Evolutionary conservation across 805 yeast genomes (phyloP).

Genomic region (Kurtzmaniella fragi): DNA sequence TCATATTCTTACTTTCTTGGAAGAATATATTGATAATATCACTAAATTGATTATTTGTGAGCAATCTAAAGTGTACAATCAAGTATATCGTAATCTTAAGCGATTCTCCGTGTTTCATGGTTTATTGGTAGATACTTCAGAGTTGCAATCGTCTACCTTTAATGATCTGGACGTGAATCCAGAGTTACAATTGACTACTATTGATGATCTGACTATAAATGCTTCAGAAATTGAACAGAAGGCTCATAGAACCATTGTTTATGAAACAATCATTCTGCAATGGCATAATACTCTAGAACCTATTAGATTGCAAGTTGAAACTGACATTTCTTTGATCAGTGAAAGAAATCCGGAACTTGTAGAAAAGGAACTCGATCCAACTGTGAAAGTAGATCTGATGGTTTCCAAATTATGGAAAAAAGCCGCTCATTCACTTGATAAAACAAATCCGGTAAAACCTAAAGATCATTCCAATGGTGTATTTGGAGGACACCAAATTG

Average conservation of each 20-base stretch:
- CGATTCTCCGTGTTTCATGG: constrained; percentile 21
- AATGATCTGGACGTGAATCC: neutral
- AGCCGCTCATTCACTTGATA: constrained; percentile 16
- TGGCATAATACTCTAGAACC: constrained; percentile 37
- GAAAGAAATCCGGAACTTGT: constrained; percentile 33
- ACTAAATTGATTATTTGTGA: constrained; percentile 34
- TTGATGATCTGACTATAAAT: constrained; percentile 9
- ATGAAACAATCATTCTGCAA: constrained; percentile 28
- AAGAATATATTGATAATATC: constrained; percentile 45
- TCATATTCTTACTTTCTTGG: constrained; percentile 38
- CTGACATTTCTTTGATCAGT: constrained; percentile 23
- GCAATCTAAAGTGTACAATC: constrained; percentile 28
- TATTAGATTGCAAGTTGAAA: constrained; percentile 33
- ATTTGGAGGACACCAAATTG: constrained; percentile 23
- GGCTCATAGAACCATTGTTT: constrained; percentile 7
- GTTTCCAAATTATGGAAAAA: constrained; percentile 25
- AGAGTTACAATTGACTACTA: constrained; percentile 28
- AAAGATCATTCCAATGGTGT: constrained; percentile 26
- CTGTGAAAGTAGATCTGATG: constrained; percentile 17
- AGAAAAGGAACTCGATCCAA: constrained; percentile 30
- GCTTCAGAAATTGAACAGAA: too few relatives aligned
- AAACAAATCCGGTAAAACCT: constrained; percentile 20
- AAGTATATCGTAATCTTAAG: constrained; percentile 16
- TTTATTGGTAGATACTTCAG: constrained; percentile 9
- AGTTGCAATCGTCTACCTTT: too few relatives aligned